These are phyloP conservation scores for Lentinula sp. DNA, from an alignment of 768 basidiomycete genomes.

Conservation along the genomic window DNA sequence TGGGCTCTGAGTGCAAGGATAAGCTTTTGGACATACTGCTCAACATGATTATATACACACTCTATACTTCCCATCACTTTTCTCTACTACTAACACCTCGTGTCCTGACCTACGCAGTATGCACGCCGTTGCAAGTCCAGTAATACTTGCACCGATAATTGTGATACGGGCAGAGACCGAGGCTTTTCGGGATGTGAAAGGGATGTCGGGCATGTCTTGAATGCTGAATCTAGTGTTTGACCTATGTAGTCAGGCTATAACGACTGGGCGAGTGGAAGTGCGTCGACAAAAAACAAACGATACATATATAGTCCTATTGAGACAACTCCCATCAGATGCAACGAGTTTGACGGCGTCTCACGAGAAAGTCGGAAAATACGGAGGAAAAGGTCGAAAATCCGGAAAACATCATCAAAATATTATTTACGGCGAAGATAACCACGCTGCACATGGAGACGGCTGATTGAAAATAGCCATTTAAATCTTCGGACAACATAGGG, in stretches of 20 bases:
- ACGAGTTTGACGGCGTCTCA: constrained; percentile 6
- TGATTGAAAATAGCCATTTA: too few species aligned
- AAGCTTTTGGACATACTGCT: not conserved
- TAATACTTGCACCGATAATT: constrained; percentile 43
- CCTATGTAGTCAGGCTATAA: not conserved
- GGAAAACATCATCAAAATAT: not conserved
- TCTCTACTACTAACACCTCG: constrained; percentile 52
- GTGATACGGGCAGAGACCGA: constrained; percentile 26
- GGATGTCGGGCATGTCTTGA: constrained; percentile 22
- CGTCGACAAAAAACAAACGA: constrained; percentile 7
- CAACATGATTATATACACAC: constrained; percentile 19
- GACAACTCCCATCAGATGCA: not conserved
- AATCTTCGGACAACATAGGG: too few species aligned
- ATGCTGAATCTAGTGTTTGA: not conserved
- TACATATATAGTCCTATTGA: not conserved
- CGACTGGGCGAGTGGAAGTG: not conserved
- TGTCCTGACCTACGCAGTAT: constrained; percentile 53
- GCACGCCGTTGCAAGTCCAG: constrained; percentile 52
- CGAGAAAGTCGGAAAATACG: not conserved
- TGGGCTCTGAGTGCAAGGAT: constrained; percentile 20
- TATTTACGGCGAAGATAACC: too few species aligned
- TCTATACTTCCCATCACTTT: constrained; percentile 32
- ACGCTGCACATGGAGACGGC: too few species aligned
- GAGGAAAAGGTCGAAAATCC: not conserved
- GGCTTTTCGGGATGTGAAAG: constrained; percentile 18